Base-by-base conservation (phyloP, 257 asterid genomes). In the Solanum arcanum region DNA sequence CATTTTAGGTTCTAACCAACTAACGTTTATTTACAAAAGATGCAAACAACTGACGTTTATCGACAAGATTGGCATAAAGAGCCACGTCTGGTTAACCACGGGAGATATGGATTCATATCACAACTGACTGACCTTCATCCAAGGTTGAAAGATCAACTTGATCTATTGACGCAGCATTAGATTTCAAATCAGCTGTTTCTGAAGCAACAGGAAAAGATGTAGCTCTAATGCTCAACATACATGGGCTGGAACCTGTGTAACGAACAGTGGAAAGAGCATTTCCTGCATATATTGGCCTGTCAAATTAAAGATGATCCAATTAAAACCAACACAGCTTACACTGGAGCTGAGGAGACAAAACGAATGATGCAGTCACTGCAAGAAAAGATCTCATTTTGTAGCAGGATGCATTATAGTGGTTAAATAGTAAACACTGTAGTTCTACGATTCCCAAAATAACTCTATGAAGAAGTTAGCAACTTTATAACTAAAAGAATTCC, bases 231-330 rank as follows among this genome's bases (percentile, higher is more conserved):
- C 98, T 97, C 94, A 97, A 90, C 97, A 96, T 87, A 92, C 99
- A 97, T 64, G 99, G 99, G 88, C 88, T 88, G 87, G 96, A 90
- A 87, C 99, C 99, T 60, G 93, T 91, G 90, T 95, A 97, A 78
- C 91, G 94, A 42, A 97, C 97, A 25, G 98, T 96, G 90, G 94
- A 91, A 85, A 97, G 98, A 86, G 99, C 99, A 92, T 97, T 97
- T 59, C 99, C 99, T 87, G 99, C 99, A 92, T 97, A 97, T 86
- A 94, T 94, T 66, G 99, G 99, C 91, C 99, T 96, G 94, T 81
- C 90, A 93, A 69, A 87, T 44, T 87, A 85, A 90, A 89, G 85
- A 18, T 23, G 41, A 86, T 46, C 84, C 49, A 77, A 52, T 86
- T 86, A 72, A 73, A 52, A 70, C 23, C 37, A 86, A 86, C 68